phyloP scores from a whole-genome alignment of 352 stramenopile genomes.

The Phytophthora megakarya region DNA sequence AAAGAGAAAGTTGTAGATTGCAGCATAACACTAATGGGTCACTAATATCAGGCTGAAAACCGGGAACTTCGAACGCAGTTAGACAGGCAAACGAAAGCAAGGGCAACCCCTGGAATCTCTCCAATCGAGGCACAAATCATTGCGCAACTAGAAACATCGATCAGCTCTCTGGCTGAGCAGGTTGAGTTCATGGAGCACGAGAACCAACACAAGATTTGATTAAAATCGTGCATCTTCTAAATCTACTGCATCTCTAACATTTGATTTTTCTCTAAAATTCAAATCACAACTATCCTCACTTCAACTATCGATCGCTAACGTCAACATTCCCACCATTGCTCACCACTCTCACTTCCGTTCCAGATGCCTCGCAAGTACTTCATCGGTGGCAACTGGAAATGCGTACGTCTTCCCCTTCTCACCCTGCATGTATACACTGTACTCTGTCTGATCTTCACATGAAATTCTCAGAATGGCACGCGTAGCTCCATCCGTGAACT shows the following conservation, averaged over 20 bases:
- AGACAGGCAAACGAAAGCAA: slow-evolving; percentile 8
- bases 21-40: not conserved
- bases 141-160: slow-evolving; percentile 50
- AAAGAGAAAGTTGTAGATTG: not conserved
- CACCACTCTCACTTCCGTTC: too few relatives aligned
- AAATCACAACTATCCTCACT: slow-evolving; percentile 8
- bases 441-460: too few relatives aligned
- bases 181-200: slow-evolving; percentile 48
- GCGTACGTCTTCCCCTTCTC: slow-evolving; percentile 57
- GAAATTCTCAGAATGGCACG: slow-evolving; percentile 62
- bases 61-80: slow-evolving; percentile 40
- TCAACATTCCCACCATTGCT: too few relatives aligned
- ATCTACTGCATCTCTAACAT: too few relatives aligned
- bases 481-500: slow-evolving; percentile 88
- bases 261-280: too few relatives aligned
- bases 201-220: slow-evolving; percentile 18
- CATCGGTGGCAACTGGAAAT: slow-evolving; percentile 96
- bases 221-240: not conserved
- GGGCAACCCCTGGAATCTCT: slow-evolving; percentile 24
- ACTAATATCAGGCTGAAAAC: slow-evolving; percentile 41
- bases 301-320: slow-evolving; percentile 29
- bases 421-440: not conserved
- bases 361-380: slow-evolving; percentile 85
- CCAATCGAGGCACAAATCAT: slow-evolving; percentile 52
- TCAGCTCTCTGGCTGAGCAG: slow-evolving; percentile 49